phyloP scores from a whole-genome alignment of 805 yeast species.

The Kuraishia hungarica region DNA sequence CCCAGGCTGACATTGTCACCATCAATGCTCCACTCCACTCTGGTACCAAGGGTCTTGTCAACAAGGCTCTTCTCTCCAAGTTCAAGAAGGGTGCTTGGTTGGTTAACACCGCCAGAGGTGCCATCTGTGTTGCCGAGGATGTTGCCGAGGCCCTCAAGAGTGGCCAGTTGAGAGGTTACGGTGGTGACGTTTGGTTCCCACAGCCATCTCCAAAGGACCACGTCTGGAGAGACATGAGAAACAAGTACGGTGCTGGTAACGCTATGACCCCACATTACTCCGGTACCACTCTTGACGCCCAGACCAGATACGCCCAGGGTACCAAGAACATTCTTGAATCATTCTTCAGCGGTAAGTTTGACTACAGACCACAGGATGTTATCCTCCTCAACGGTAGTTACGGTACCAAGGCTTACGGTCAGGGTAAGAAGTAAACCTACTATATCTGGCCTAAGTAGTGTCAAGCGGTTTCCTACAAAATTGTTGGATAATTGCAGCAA shows the following conservation, averaged over 20 bases:
- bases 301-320: conserved; percentile 64
- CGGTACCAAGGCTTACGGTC: conserved; percentile 68
- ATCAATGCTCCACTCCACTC: conserved; percentile 74
- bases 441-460: neutral
- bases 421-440: conserved; percentile 23
- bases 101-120: conserved; percentile 79
- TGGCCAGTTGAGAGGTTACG: conserved; percentile 71
- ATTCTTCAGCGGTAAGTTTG: conserved; percentile 51
- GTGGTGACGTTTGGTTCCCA: conserved; percentile 83
- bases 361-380: conserved; percentile 70
- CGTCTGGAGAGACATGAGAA: conserved; percentile 68
- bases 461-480: neutral
- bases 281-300: conserved; percentile 78
- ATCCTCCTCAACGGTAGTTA: conserved; percentile 66
- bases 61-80: conserved; percentile 55
- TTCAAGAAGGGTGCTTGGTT: conserved; percentile 69
- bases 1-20: conserved; percentile 64
- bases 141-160: conserved; percentile 64
- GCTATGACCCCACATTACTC: conserved; percentile 82
- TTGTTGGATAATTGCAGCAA: neutral
- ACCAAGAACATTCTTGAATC: conserved; percentile 55
- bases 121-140: conserved; percentile 64
- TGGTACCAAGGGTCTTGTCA: conserved; percentile 55
- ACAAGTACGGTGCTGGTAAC: conserved; percentile 65
- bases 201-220: conserved; percentile 76